A percentile compares a stretch with the other conserved stretches of the same genome.
phyloP scores from a whole-genome alignment of 805 yeast species.

The Sugiyamaella boreocaroliniensis region DNA sequence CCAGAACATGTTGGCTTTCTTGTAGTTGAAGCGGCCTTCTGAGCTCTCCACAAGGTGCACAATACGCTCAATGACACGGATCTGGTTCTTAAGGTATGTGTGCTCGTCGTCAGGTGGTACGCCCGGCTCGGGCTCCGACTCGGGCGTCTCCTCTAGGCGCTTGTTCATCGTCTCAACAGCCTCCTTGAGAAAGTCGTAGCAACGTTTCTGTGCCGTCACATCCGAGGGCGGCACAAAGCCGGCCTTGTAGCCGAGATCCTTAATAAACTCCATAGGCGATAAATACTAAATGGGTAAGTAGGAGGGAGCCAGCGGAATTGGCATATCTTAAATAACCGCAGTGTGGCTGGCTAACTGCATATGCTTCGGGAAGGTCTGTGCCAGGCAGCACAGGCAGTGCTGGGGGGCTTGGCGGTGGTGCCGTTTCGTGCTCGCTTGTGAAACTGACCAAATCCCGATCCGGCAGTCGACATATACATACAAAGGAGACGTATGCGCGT shows the following conservation, averaged over 20 bases:
- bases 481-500: no score
- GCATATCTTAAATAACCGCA: not conserved
- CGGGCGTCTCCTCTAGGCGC: constrained; percentile 9
- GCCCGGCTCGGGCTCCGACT: constrained; percentile 15
- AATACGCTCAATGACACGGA: constrained; percentile 16
- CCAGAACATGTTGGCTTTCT: constrained; percentile 31
- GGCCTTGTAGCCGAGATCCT: constrained; percentile 16
- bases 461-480: no score
- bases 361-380: not conserved
- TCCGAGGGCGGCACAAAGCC: constrained; percentile 30
- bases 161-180: constrained; percentile 21
- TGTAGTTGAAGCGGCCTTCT: constrained; percentile 17
- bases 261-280: constrained; percentile 10
- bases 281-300: no score
- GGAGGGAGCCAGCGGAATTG: not conserved
- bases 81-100: constrained; percentile 19
- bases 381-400: not conserved
- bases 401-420: not conserved
- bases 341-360: not conserved
- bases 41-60: constrained; percentile 17
- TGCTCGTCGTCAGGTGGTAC: constrained; percentile 19
- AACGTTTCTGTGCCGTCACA: constrained; percentile 29
- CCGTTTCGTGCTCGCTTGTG: no score
- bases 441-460: no score
- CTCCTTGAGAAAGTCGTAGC: constrained; percentile 25